phyloP scores from a whole-genome alignment of 164 flowering plant genomes.

The Vitis cinerea region DNA sequence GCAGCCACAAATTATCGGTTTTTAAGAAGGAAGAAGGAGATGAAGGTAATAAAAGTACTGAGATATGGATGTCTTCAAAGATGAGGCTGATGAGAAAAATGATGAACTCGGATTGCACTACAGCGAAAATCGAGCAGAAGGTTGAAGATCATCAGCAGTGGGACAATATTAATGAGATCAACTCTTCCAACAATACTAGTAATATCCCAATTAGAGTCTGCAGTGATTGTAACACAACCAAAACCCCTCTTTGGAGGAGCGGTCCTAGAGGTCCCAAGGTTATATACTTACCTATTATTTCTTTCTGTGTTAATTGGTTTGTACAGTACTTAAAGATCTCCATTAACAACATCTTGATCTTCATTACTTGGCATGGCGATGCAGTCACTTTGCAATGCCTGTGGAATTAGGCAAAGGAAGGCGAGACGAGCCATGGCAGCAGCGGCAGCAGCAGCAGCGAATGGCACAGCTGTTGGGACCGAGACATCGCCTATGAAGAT shows the following conservation, averaged over 20 bases:
- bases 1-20: not conserved
- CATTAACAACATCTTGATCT: too few species aligned
- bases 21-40: not conserved
- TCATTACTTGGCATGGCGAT: not conserved
- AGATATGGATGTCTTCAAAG: constrained; percentile 42
- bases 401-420: constrained; percentile 59
- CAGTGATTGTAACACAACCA: constrained; percentile 44
- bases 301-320: too few species aligned
- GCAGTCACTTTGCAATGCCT: constrained; percentile 65
- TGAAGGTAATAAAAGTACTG: not conserved
- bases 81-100: constrained; percentile 33
- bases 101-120: constrained; percentile 10
- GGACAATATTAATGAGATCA: not conserved
- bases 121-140: constrained; percentile 4
- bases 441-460: constrained; percentile 28
- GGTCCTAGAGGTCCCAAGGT: constrained; percentile 46
- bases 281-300: not conserved
- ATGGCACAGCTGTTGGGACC: constrained; percentile 7
- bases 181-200: constrained; percentile 6
- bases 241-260: constrained; percentile 54
- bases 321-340: too few species aligned
- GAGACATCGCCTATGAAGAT: not conserved
- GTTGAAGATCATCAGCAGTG: constrained; percentile 2
- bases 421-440: constrained; percentile 43
- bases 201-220: constrained; percentile 30